phyloP scores from a whole-genome alignment of 1,284 basidiomycete species.

The Moesziomyces aphidis region DNA sequence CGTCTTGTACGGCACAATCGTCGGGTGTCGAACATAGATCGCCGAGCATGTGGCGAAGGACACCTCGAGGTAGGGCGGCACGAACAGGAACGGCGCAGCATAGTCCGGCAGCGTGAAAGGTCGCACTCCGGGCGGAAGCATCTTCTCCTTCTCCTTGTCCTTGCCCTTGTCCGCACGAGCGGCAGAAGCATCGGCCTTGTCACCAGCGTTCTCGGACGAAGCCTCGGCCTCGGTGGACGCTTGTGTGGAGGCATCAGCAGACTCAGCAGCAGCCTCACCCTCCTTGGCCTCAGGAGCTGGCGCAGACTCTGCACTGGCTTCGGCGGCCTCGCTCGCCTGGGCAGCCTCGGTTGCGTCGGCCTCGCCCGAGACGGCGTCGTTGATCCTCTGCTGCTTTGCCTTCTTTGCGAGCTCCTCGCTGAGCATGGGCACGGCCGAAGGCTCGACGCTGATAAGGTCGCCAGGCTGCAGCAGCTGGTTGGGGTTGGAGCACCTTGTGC shows the following conservation, averaged over 20 bases:
- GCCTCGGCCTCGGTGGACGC: neutral
- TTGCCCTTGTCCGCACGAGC: slow-evolving; percentile 18
- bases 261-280: slow-evolving; percentile 3
- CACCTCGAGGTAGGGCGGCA: slow-evolving; percentile 93
- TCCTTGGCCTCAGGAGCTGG: slow-evolving; percentile 13
- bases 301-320: slow-evolving; percentile 3
- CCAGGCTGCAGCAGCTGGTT: slow-evolving; percentile 93
- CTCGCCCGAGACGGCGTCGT: slow-evolving; percentile 47
- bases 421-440: slow-evolving; percentile 79
- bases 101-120: slow-evolving; percentile 85
- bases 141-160: slow-evolving; percentile 30
- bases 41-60: slow-evolving; percentile 91
- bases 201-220: slow-evolving; percentile 4
- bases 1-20: slow-evolving; percentile 77
- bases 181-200: neutral
- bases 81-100: slow-evolving; percentile 90
- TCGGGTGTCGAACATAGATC: slow-evolving; percentile 94
- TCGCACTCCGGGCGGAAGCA: slow-evolving; percentile 57
- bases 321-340: neutral
- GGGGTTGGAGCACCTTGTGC: slow-evolving; percentile 81
- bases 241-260: slow-evolving; percentile 4
- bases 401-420: slow-evolving; percentile 51
- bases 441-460: slow-evolving; percentile 91
- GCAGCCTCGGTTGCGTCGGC: slow-evolving; percentile 33
- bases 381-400: slow-evolving; percentile 36